A percentile compares a stretch with the other conserved stretches of the same genome.
These are phyloP conservation scores for Nakaseomyces bracarensis DNA, from an alignment of 1,139 yeast genomes.

Conservation along the genomic window DNA sequence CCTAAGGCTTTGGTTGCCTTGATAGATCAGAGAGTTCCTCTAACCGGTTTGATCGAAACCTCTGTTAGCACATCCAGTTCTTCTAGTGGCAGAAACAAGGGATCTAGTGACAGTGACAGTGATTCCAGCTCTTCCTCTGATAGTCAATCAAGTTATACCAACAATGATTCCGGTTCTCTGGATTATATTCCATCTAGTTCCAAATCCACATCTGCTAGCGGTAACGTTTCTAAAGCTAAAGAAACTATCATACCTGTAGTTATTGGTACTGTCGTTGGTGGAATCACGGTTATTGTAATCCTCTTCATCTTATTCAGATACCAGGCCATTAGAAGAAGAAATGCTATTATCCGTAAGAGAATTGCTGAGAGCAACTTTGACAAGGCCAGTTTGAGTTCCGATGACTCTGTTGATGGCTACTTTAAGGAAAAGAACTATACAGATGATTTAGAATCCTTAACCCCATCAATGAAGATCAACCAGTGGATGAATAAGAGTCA, in stretches of 20 bases:
- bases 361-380: conserved; percentile 13
- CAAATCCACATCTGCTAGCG: conserved; percentile 11
- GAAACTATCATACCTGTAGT: conserved; percentile 48
- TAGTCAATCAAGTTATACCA: conserved; percentile 10
- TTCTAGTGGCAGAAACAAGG: conserved; percentile 9
- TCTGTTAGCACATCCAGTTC: conserved; percentile 19
- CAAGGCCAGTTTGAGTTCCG: conserved; percentile 23
- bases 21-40: conserved; percentile 57
- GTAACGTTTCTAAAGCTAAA: conserved; percentile 23
- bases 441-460: conserved; percentile 16
- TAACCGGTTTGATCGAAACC: conserved; percentile 41
- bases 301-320: conserved; percentile 30
- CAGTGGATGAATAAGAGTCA: conserved; percentile 28
- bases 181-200: conserved; percentile 14
- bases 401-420: conserved; percentile 26
- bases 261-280: conserved; percentile 63
- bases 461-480: conserved; percentile 26
- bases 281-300: conserved; percentile 46
- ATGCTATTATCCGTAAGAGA: conserved; percentile 10
- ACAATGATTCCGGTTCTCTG: neutral
- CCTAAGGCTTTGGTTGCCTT: conserved; percentile 44
- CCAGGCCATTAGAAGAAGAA: conserved; percentile 4
- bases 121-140: conserved; percentile 2
- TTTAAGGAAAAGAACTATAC: conserved; percentile 11
- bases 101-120: conserved; percentile 14